A percentile compares a stretch with the other conserved stretches of the same genome.
Conservation (phyloP, 257 asterid species). For the Voacanga thouarsii region DNA sequence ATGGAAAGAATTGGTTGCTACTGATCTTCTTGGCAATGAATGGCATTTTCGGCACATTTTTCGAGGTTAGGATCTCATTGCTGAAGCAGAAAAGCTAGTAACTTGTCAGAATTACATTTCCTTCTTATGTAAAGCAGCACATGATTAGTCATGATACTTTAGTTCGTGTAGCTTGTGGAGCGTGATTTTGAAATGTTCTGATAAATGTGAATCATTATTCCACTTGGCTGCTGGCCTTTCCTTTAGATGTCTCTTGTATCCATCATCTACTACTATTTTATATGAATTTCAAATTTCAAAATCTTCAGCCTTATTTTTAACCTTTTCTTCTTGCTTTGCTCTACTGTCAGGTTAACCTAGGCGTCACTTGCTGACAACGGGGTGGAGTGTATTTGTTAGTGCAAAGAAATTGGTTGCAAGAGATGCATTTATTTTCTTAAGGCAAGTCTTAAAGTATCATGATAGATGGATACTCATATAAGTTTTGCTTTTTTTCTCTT, state of each 20-base stretch:
- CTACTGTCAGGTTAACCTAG: no score
- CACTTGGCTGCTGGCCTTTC: conserved; percentile 4
- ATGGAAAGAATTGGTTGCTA: conserved; percentile 91
- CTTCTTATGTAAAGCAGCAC: not conserved
- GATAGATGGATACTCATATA: not conserved
- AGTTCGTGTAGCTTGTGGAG: not conserved
- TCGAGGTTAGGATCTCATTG: no score
- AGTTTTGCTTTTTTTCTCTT: conserved; percentile 2
- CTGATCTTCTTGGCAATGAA: conserved; percentile 93
- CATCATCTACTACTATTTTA: not conserved
- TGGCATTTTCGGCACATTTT: no score
- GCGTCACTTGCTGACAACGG: no score
- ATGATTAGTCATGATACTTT: not conserved
- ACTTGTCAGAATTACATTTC: not conserved
- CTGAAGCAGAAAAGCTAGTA: not conserved
- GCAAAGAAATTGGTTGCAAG: no score
- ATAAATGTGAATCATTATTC: not conserved
- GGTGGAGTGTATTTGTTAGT: no score
- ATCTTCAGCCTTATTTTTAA: no score
- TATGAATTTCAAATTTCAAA: no score
- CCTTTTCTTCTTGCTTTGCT: no score
- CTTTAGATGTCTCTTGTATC: not conserved
- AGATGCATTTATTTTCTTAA: no score
- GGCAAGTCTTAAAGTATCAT: no score
- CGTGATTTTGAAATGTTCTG: not conserved